Evolutionary conservation across 169 alveolate genomes (phyloP).

Genomic region (Eimeria maxima): DNA sequence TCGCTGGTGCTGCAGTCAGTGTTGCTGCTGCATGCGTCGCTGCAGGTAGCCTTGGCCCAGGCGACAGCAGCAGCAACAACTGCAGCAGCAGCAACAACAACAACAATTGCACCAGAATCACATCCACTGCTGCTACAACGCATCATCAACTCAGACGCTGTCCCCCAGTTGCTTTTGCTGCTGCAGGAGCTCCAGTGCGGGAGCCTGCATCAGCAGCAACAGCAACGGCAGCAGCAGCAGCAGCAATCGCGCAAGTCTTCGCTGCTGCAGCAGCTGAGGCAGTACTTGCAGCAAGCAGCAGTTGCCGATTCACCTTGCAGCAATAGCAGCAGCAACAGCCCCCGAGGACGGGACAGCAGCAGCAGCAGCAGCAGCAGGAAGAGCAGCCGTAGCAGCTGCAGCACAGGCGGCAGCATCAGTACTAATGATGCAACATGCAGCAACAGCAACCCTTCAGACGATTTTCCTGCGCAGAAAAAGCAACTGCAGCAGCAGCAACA

Average conservation of each 20-base stretch:
- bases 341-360: constrained; percentile 12
- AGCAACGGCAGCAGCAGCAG: constrained; percentile 52
- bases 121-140: constrained; percentile 44
- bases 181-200: constrained; percentile 25
- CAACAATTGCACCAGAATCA: neutral
- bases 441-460: neutral
- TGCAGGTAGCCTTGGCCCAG: constrained; percentile 24
- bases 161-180: neutral
- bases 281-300: neutral
- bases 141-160: neutral
- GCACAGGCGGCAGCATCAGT: neutral
- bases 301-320: neutral
- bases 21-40: constrained; percentile 42
- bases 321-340: constrained; percentile 16
- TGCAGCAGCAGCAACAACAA: neutral
- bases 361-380: constrained; percentile 20
- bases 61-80: constrained; percentile 48
- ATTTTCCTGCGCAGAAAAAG: neutral
- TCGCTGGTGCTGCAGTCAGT: constrained; percentile 52
- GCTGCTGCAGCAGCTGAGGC: constrained; percentile 20
- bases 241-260: neutral
- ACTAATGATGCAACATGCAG: neutral
- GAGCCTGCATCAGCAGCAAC: constrained; percentile 7
- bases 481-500: neutral
- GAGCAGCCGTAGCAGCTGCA: neutral